Conservation (phyloP, 306 rosid species). For the Vigna trinervia region DNA sequence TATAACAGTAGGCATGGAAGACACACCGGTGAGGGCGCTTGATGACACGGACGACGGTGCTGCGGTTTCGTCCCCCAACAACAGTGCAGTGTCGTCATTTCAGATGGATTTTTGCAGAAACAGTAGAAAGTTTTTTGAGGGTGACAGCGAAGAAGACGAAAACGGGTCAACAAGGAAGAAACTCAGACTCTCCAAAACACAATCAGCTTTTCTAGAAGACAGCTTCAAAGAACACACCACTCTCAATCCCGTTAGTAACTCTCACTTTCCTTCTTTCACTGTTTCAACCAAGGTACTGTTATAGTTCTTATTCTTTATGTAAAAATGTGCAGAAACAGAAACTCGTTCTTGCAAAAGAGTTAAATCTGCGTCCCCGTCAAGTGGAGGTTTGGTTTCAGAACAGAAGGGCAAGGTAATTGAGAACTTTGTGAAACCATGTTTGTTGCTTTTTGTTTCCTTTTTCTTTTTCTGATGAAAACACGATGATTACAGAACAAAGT, state of each 20-base stretch:
- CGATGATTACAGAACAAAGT: conserved; percentile 67
- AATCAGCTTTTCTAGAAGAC: conserved; percentile 91
- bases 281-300: background rate
- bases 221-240: conserved; percentile 95
- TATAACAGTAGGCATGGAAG: conserved; percentile 62
- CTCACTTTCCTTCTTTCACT: background rate
- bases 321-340: conserved; percentile 76
- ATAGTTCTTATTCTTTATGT: background rate
- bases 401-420: conserved; percentile 89
- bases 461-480: background rate
- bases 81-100: conserved; percentile 69
- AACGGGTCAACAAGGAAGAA: conserved; percentile 87
- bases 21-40: conserved; percentile 45
- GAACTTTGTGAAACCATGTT: background rate
- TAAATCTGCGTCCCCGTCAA: conserved; percentile 95
- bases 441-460: background rate
- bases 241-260: conserved; percentile 73
- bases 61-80: conserved; percentile 78
- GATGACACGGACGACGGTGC: conserved; percentile 61
- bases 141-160: conserved; percentile 77
- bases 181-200: conserved; percentile 87
- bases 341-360: conserved; percentile 79
- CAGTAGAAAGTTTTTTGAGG: conserved; percentile 24
- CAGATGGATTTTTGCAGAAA: conserved; percentile 69
- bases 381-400: conserved; percentile 99